Evolutionary conservation across 805 yeast species (phyloP).

Genomic region (Schwanniomyces vanrijiae): DNA sequence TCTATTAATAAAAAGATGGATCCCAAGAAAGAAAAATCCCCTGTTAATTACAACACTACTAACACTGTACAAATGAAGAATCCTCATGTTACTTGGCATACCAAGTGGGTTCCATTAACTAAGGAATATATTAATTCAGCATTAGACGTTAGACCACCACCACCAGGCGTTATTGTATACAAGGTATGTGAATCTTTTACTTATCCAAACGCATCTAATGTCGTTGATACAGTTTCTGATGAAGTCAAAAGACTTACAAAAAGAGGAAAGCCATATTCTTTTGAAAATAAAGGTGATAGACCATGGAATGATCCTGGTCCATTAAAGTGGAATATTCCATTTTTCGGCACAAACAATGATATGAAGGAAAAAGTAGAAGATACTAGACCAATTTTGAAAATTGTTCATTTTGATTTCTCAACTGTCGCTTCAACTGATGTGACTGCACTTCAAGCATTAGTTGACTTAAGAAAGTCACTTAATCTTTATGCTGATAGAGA

Average conservation of each 20-base stretch:
- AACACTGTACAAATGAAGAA: conserved; percentile 22
- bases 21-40: conserved; percentile 14
- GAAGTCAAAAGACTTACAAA: conserved; percentile 62
- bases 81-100: conserved; percentile 46
- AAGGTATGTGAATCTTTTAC: conserved; percentile 79
- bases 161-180: conserved; percentile 87
- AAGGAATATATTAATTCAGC: conserved; percentile 53
- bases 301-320: conserved; percentile 94
- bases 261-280: conserved; percentile 51
- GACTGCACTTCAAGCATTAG: conserved; percentile 75
- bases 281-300: conserved; percentile 51
- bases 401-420: conserved; percentile 80
- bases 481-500: conserved; percentile 75
- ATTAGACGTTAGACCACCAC: conserved; percentile 69
- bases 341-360: conserved; percentile 17
- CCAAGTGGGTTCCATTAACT: conserved; percentile 69
- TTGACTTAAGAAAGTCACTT: conserved; percentile 72
- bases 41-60: conserved; percentile 10
- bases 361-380: conserved; percentile 27
- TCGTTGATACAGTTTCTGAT: conserved; percentile 66
- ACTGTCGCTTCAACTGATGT: conserved; percentile 75
- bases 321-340: conserved; percentile 37
- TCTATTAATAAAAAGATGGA: conserved; percentile 20
- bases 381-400: conserved; percentile 63
- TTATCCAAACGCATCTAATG: conserved; percentile 77